Evolutionary conservation across 768 basidiomycete genomes (phyloP), one percentile per base, ranked within the genome.

Genomic region (Omphalotus guepiniiformis): DNA sequence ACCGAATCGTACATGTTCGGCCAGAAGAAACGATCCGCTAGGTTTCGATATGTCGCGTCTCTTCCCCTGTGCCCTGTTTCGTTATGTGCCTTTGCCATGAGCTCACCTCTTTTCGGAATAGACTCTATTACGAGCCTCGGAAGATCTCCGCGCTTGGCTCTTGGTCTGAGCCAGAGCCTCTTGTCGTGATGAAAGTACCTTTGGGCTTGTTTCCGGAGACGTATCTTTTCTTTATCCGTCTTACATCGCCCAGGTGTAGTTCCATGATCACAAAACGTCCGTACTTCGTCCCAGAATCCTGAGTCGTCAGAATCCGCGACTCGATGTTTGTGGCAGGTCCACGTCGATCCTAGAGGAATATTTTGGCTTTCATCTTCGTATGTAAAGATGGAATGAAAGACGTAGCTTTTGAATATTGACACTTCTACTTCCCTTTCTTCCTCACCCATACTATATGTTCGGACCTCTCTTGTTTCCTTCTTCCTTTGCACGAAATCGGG

Each of bases 31-130:
- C n/a, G n/a, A n/a, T n/a, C n/a, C n/a, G n/a, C n/a, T n/a, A n/a
- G n/a, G n/a, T 50, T 3, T 58, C n/a, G n/a, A n/a, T n/a, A n/a
- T n/a, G n/a, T n/a, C n/a, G n/a, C 48, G 18, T 68, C 60, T 0
- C 58, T 46, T n/a, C 65, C 66, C 25, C 59, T 46, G 43, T 69
- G 65, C 8, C 66, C 66, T 0, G 49, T 39, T 4, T 53, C 39
- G 26, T 64, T 58, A 29, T 71, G 67, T 0, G 61, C 64, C 6
- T 54, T 27, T 0, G 48, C 51, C 13, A 67, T 45, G 0, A 68
- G 39, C 7, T 53, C 49, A 1, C 43, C n/a, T n/a, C 59, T 48
- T 1, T 52, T 47, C 0, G 4, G 11, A 0, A 19, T 0, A 12
- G 61, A 48, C 9, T 47, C 44, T 12, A 67, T 54, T 0, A 67